Evolutionary conservation across 2,329 filamentous ascomycete genomes (phyloP), one percentile per base, ranked within the genome.

Genomic region (Fusarium piperis): DNA sequence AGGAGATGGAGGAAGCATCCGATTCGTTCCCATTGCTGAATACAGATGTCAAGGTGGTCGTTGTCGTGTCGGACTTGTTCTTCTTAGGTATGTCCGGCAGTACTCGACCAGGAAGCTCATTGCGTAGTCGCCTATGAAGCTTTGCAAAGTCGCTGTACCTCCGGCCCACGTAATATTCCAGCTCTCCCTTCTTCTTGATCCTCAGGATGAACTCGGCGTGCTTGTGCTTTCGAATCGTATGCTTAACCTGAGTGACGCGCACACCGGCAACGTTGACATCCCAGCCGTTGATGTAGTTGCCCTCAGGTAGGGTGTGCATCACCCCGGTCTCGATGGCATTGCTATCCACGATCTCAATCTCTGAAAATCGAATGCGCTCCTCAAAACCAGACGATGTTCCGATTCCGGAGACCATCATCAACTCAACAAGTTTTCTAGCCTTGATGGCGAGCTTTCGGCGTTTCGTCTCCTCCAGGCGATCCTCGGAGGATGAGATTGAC

Each of bases 391-490:
- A 98, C 5, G 96, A 94, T 1, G 96, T 99, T 35, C 93, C 94
- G 64, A 99, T 92, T 38, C 96, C 96, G 9, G 95, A 98, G 10
- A 99, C 96, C 94, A 99, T 98, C 96, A 99, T 99, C 68, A 99
- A 86, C 85, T 99, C 96, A 12, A 99, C 94, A 64, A 99, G 85
- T 84, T 99, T 99, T 81, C 96, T 92, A 53, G 93, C 94, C 87
- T 99, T 99, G 76, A 92, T 87, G 4, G 96, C 95, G 72, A 99
- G 84, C 82, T 99, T 99, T 72, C 91, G 89, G 65, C 96, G 90
- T 85, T 99, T 99, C 11, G 96, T 98, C 82, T 98, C 94, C 83
- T 99, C 96, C 32, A 98, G 85, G 5, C 96, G 90, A 80, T 99
- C 96, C 83, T 98, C 96, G 6, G 95, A 98, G 7, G 95, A 97